These are phyloP conservation scores for Neckera pumila DNA, from an alignment of 225 moss, liverwort and hornwort genomes.

Conservation along the genomic window DNA sequence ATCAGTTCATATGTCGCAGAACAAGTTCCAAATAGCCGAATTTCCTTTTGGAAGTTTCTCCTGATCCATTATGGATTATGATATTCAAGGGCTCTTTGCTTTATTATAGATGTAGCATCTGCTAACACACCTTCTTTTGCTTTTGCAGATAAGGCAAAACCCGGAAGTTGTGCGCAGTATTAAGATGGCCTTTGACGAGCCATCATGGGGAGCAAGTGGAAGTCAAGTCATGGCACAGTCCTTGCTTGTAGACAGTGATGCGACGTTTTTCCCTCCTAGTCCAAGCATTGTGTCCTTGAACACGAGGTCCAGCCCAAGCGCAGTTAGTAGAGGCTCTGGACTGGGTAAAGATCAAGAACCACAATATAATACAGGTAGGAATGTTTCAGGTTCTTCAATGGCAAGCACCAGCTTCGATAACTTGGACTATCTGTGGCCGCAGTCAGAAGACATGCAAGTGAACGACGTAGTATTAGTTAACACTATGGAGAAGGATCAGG, in stretches of 20 bases:
- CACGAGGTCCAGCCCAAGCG: conserved; percentile 21
- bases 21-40: not conserved
- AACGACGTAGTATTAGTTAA: conserved; percentile 25
- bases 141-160: conserved; percentile 34
- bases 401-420: conserved; percentile 35
- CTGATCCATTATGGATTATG: not conserved
- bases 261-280: conserved; percentile 7
- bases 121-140: not conserved
- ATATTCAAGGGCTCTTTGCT: not conserved
- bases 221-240: conserved; percentile 31
- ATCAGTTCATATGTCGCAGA: not conserved
- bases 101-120: not conserved
- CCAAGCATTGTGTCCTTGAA: conserved; percentile 22
- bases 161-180: conserved; percentile 37
- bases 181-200: conserved; percentile 46
- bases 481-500: conserved; percentile 33
- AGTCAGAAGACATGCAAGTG: conserved; percentile 27
- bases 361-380: conserved; percentile 14
- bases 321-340: conserved; percentile 20
- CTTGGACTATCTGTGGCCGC: conserved; percentile 27
- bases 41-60: not conserved
- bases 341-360: conserved; percentile 25
- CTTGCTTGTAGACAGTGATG: conserved; percentile 29
- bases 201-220: conserved; percentile 24
- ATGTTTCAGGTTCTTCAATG: conserved; percentile 20